Evolutionary conservation across 345 rosid species (phyloP).

Genomic region (Cardiospermum halicacabum): DNA sequence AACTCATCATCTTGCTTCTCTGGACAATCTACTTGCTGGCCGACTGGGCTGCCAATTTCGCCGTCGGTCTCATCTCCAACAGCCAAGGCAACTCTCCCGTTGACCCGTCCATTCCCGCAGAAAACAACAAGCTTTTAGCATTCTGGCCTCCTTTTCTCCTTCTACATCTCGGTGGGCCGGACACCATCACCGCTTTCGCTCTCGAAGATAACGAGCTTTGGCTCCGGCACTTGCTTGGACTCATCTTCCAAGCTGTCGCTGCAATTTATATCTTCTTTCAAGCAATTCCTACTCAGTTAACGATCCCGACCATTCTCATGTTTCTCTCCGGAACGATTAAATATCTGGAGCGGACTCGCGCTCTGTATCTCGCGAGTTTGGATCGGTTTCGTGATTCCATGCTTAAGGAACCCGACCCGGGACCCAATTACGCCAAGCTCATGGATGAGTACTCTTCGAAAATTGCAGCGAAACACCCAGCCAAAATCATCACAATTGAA

Average conservation of each 20-base stretch:
- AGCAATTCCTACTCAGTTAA: slow-evolving; percentile 29
- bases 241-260: slow-evolving; percentile 37
- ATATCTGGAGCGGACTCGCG: slow-evolving; percentile 56
- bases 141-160: slow-evolving; percentile 74
- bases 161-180: slow-evolving; percentile 65
- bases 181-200: slow-evolving; percentile 58
- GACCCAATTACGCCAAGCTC: slow-evolving; percentile 57
- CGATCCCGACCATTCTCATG: slow-evolving; percentile 31
- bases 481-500: slow-evolving; percentile 30
- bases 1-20: slow-evolving; percentile 27
- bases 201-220: slow-evolving; percentile 70
- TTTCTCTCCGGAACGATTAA: slow-evolving; percentile 51
- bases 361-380: slow-evolving; percentile 51
- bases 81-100: slow-evolving; percentile 7
- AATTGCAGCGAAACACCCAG: slow-evolving; percentile 37
- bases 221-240: slow-evolving; percentile 50
- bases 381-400: slow-evolving; percentile 53
- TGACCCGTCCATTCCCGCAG: not conserved
- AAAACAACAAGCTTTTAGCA: slow-evolving; percentile 36
- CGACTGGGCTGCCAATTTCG: slow-evolving; percentile 54
- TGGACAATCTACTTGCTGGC: slow-evolving; percentile 63
- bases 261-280: slow-evolving; percentile 41
- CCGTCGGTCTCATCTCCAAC: slow-evolving; percentile 51
- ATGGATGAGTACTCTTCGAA: slow-evolving; percentile 59
- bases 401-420: slow-evolving; percentile 52